Evolutionary conservation across 2,329 filamentous ascomycete species (phyloP).

Genomic region (Arthrobotrys pseudoclavata): DNA sequence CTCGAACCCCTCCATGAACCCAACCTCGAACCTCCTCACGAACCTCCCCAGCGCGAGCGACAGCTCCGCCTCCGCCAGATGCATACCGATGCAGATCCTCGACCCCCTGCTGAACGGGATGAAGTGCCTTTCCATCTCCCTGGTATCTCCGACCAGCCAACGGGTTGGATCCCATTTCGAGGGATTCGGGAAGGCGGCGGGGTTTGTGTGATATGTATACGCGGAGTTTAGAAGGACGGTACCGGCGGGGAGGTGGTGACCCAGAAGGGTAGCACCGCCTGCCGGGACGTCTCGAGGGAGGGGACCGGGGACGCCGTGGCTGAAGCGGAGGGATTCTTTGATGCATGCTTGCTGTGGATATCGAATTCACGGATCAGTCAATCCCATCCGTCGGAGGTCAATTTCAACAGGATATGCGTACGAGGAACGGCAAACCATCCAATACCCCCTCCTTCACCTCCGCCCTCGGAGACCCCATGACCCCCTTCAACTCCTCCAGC

Average conservation of each 20-base stretch:
- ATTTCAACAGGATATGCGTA: neutral
- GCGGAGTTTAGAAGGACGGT: conserved; percentile 24
- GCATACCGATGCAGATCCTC: conserved; percentile 48
- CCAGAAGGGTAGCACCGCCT: conserved; percentile 23
- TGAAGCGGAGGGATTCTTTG: conserved; percentile 43
- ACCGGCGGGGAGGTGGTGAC: conserved; percentile 27
- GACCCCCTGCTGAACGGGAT: conserved; percentile 50
- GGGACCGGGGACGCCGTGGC: conserved; percentile 41
- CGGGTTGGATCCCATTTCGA: conserved; percentile 37
- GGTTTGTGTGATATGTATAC: conserved; percentile 47
- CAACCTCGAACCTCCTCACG: conserved; percentile 44
- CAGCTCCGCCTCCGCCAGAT: conserved; percentile 46
- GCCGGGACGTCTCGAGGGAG: conserved; percentile 38
- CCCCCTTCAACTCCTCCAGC: conserved; percentile 48
- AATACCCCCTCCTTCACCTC: conserved; percentile 37
- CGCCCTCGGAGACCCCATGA: conserved; percentile 21
- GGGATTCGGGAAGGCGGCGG: conserved; percentile 38
- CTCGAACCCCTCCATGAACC: conserved; percentile 36
- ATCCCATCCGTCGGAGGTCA: neutral
- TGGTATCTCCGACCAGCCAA: conserved; percentile 40
- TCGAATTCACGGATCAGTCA: neutral
- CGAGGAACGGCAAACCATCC: conserved; percentile 38
- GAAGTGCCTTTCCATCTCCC: conserved; percentile 44
- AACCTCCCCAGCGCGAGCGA: conserved; percentile 39
- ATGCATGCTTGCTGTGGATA: conserved; percentile 33